Evolutionary conservation across 768 basidiomycete species (phyloP), one percentile per base, ranked within the genome.

Genomic region (Mycena vitilis): DNA sequence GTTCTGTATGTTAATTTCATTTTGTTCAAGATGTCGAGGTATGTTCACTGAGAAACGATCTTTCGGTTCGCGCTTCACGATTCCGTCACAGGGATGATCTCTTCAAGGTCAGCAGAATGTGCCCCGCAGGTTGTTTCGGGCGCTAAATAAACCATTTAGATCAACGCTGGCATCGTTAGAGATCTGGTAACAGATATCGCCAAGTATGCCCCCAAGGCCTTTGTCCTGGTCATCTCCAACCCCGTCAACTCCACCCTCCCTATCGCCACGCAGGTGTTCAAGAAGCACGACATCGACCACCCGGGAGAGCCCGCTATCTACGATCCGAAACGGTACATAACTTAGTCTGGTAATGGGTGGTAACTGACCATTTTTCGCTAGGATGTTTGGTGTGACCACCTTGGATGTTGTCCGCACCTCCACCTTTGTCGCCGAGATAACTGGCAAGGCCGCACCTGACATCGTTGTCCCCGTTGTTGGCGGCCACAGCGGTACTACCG

Each of bases 221-320:
- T 93, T 75, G 89, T 99, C 52, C 89, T 96, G 56, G 96, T 99
- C 73, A 99, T 99, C 80, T 97, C 98, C 74, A 99, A 99, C 86
- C 98, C 98, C 38, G 97, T 99, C 78, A 99, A 99, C 88, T 98
- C 97, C 49, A 98, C 98, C 45, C 97, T 99, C 45, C 98, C 98
- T 55, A 95, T 99, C 76, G 95, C 95, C 53, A 95, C 89, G 18
- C 97, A 99, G 81, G 92, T 97, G 44, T 89, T 96, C 84, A 99
- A 97, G 89, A 91, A 95, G 81, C 88, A 92, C 71, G 91, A 90
- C 52, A 92, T 95, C 30, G 30, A 30, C 30, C 30, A 30, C 30
- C 30, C 30, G 30, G 30, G 30, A 30, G 30, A 30, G 30, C 30
- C 30, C 30, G 30, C 30, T 30, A 30, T 30, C 36, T 99, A 92